Percentiles rank a stretch among this genome's conserved stretches.
Conservation (phyloP, 1,284 basidiomycete species). For the Psilocybe mexicana region DNA sequence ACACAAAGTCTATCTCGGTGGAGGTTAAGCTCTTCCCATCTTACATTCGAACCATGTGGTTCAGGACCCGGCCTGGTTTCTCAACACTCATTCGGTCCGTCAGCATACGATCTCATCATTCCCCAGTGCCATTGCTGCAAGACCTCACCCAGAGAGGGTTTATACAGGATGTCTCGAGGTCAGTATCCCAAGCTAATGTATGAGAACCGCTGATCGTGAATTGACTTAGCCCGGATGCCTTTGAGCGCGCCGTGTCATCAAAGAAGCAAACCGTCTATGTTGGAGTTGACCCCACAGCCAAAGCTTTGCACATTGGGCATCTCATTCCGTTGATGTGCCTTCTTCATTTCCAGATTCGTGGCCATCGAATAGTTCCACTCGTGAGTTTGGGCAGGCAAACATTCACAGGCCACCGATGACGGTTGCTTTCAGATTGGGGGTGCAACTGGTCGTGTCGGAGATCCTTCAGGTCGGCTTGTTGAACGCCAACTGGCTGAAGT, state of each 20-base stretch:
- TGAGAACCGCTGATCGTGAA: constrained; percentile 5
- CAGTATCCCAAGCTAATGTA: constrained; percentile 11
- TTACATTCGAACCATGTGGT: constrained; percentile 14
- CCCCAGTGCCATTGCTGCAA: constrained; percentile 33
- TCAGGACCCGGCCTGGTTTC: constrained; percentile 11
- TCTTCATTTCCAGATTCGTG: constrained; percentile 83
- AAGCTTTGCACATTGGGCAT: constrained; percentile 91
- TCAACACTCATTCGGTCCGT: constrained; percentile 1
- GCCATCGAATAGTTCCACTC: constrained; percentile 82
- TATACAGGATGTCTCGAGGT: constrained; percentile 48
- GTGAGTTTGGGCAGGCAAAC: constrained; percentile 44
- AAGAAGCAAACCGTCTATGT: constrained; percentile 71
- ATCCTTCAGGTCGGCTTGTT: constrained; percentile 87
- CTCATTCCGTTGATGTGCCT: constrained; percentile 86
- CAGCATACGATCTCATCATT: constrained; percentile 17
- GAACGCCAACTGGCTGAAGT: constrained; percentile 77
- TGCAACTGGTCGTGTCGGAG: constrained; percentile 95
- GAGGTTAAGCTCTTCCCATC: not conserved
- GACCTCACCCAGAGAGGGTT: constrained; percentile 47
- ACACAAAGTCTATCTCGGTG: not conserved
- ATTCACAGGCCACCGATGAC: not conserved
- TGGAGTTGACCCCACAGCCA: constrained; percentile 92
- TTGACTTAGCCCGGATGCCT: constrained; percentile 36
- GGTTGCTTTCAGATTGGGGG: constrained; percentile 77
- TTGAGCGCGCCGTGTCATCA: constrained; percentile 36